Conservation (phyloP, 495 filamentous ascomycete genomes). For the Lophiostoma macrostomum region DNA sequence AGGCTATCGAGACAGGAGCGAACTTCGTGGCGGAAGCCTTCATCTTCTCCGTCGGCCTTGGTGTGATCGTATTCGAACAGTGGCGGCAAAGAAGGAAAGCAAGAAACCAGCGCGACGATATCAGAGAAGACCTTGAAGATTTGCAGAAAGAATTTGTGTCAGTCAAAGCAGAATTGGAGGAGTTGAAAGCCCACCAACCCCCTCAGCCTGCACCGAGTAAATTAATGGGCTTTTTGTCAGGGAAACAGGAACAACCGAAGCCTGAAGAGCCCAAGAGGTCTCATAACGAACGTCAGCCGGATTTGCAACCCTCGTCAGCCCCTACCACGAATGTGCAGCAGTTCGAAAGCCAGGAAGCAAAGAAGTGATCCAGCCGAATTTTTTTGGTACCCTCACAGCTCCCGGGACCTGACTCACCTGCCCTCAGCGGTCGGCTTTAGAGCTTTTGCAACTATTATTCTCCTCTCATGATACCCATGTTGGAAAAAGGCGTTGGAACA, state of each 20-base stretch:
- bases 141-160: constrained; percentile 44
- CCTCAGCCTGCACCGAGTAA: neutral
- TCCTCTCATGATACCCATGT: constrained; percentile 24
- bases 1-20: constrained; percentile 93
- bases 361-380: too few relatives aligned
- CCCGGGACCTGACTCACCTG: neutral
- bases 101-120: constrained; percentile 66
- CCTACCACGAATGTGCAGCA: neutral
- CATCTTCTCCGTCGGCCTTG: constrained; percentile 75
- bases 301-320: neutral
- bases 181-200: constrained; percentile 9
- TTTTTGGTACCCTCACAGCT: neutral
- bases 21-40: constrained; percentile 93
- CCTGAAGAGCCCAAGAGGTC: neutral
- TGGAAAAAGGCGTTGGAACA: too few relatives aligned
- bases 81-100: constrained; percentile 75
- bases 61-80: constrained; percentile 78
- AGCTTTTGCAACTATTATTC: constrained; percentile 4
- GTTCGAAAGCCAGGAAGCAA: too few relatives aligned
- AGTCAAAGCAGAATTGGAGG: constrained; percentile 27
- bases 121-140: constrained; percentile 61
- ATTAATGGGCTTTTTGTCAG: constrained; percentile 17
- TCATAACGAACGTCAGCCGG: neutral
- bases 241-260: neutral
- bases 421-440: neutral